These are phyloP conservation scores for Amorphotheca resinae DNA, from an alignment of 495 filamentous ascomycete genomes.

Conservation along the genomic window DNA sequence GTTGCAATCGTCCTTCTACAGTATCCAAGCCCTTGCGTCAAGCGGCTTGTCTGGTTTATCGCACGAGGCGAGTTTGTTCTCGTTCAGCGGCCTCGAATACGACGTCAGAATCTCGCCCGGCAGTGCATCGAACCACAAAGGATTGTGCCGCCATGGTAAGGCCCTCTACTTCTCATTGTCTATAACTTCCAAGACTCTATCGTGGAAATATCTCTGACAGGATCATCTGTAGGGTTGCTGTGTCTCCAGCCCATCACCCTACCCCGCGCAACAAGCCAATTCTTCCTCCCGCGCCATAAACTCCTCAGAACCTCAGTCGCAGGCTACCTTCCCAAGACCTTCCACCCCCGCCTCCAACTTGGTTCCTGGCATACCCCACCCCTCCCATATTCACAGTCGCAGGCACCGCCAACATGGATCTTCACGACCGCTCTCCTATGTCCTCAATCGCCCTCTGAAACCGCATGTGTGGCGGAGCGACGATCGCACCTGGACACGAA, in stretches of 20 bases:
- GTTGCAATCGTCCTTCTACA: too few relatives aligned
- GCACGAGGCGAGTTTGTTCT: not conserved
- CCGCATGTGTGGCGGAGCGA: conserved; percentile 38
- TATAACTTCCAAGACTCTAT: not conserved
- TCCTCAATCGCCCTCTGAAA: conserved; percentile 13
- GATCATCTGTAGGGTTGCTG: conserved; percentile 14
- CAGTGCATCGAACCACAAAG: not conserved
- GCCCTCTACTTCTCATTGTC: not conserved
- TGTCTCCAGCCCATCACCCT: conserved; percentile 14
- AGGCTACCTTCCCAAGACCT: conserved; percentile 11
- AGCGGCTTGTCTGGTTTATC: too few relatives aligned
- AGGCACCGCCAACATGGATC: conserved; percentile 2
- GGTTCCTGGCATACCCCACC: not conserved
- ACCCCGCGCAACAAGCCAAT: conserved; percentile 7
- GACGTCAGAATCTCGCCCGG: not conserved
- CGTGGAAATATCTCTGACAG: not conserved
- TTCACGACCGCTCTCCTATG: conserved; percentile 4
- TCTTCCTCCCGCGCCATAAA: conserved; percentile 17
- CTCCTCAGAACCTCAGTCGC: conserved; percentile 16
- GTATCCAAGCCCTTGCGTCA: too few relatives aligned
- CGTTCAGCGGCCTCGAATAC: not conserved
- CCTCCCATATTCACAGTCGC: not conserved
- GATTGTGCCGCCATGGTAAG: conserved; percentile 11
- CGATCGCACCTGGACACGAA: conserved; percentile 30
- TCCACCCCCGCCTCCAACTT: conserved; percentile 9